phyloP scores from a whole-genome alignment of 345 rosid genomes.

The Cochlearia excelsa region DNA sequence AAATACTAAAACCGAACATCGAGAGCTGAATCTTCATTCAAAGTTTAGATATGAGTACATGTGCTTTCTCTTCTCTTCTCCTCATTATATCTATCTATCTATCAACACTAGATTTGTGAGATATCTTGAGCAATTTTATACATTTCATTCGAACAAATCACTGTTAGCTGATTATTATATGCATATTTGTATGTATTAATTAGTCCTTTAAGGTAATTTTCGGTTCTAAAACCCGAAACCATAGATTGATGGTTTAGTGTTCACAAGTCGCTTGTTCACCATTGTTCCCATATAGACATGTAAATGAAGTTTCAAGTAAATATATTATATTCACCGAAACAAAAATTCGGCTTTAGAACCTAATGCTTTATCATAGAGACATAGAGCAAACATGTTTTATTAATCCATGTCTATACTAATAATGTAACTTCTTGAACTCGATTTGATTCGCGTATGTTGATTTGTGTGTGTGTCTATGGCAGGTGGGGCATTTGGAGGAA shows the following conservation, averaged over 20 bases:
- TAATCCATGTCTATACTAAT: background rate
- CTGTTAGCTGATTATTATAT: background rate
- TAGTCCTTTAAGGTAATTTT: background rate
- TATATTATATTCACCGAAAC: background rate
- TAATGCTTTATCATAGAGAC: background rate
- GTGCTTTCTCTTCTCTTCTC: slow-evolving; percentile 14
- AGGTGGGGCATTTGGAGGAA: slow-evolving; percentile 99
- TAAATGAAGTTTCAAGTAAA: background rate
- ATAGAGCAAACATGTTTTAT: background rate
- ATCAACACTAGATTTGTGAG: slow-evolving; percentile 2
- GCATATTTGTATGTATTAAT: background rate
- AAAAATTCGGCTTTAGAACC: background rate
- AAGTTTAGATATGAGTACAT: slow-evolving; percentile 30
- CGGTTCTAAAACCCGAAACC: background rate
- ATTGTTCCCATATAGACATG: background rate
- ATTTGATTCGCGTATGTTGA: background rate
- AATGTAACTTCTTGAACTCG: background rate
- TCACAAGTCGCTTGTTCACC: background rate
- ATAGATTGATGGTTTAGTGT: background rate
- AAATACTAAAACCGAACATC: background rate
- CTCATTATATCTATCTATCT: background rate
- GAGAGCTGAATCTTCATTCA: background rate
- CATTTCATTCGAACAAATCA: background rate
- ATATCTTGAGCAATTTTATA: background rate
- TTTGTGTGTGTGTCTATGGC: slow-evolving; percentile 1